Evolutionary conservation across 495 filamentous ascomycete species (phyloP), one percentile per base, ranked within the genome.

Genomic region (Lasiosphaeria miniovina): DNA sequence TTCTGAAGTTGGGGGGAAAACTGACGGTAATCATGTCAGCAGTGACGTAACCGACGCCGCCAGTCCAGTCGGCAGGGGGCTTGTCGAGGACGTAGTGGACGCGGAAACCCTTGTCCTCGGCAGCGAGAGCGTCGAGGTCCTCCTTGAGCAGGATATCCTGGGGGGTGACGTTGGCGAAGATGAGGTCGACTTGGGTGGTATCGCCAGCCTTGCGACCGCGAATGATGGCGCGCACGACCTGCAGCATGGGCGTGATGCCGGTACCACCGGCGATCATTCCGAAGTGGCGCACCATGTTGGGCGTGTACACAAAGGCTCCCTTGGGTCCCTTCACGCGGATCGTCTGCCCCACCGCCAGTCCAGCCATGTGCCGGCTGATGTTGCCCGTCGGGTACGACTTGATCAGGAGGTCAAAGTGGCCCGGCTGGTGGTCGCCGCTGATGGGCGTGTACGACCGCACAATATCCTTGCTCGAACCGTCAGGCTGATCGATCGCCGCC

Each of bases 191-290:
- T 82, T 96, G 77, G 57, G 94, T 98, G 61, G 76, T 85, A 73
- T 98, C 92, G 54, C 85, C 89, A 9, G 87, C 80, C 46, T 87
- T 79, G 68, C 92, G 83, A 59, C 90, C 90, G 67, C 92, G 82
- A 62, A 96, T 83, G 61, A 98, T 91, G 46, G 94, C 94, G 64
- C 90, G 84, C 65, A 96, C 86, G 60, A 98, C 85, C 80, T 98
- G 93, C 61, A 96, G 81, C 93, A 98, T 98, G 43, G 93, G 93
- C 33, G 93, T 98, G 75, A 98, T 97, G 66, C 94, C 94, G 12
- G 94, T 98, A 54, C 94, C 94, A 72, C 94, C 94, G 59, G 94
- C 91, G 68, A 98, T 90, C 94, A 98, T 98, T 65, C 94, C 94
- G 57, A 98, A 93, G 70, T 87, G 88, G 52, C 90, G 84, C 58